phyloP scores from a whole-genome alignment of 768 basidiomycete species.

The Trichaptum fuscoviolaceum region DNA sequence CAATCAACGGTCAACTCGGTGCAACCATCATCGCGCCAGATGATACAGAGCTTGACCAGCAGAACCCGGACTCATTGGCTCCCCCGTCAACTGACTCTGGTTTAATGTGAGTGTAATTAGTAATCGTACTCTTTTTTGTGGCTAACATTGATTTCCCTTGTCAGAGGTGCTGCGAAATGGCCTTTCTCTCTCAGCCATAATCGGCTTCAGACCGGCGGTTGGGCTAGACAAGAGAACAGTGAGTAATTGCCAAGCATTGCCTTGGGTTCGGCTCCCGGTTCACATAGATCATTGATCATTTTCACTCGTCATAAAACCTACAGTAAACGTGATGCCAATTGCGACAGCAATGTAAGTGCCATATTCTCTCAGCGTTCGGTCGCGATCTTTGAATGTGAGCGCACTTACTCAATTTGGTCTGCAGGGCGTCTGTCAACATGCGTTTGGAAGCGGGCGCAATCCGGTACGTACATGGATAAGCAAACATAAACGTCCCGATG shows the following conservation, averaged over 20 bases:
- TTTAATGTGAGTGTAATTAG: constrained; percentile 29
- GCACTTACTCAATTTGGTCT: constrained; percentile 11
- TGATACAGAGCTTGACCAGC: constrained; percentile 46
- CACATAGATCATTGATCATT: constrained; percentile 18
- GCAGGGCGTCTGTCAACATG: constrained; percentile 36
- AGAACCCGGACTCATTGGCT: constrained; percentile 54
- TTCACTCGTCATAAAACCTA: background rate
- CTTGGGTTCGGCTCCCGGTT: background rate
- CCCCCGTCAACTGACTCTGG: constrained; percentile 63
- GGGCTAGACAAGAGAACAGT: constrained; percentile 62
- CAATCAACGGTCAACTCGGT: constrained; percentile 42
- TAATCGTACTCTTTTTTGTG: background rate
- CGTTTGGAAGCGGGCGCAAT: constrained; percentile 36
- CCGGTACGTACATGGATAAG: constrained; percentile 23
- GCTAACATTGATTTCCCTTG: constrained; percentile 1
- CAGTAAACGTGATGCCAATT: constrained; percentile 36
- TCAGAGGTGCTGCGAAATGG: constrained; percentile 53
- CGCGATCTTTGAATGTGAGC: background rate
- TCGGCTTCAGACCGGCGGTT: constrained; percentile 56
- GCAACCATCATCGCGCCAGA: constrained; percentile 49
- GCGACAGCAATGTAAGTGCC: constrained; percentile 25
- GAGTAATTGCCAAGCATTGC: constrained; percentile 11
- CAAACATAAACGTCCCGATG: background rate
- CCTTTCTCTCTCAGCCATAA: constrained; percentile 57
- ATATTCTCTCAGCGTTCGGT: background rate